Conservation (phyloP, 805 yeast species). For the Spathaspora girioi region DNA sequence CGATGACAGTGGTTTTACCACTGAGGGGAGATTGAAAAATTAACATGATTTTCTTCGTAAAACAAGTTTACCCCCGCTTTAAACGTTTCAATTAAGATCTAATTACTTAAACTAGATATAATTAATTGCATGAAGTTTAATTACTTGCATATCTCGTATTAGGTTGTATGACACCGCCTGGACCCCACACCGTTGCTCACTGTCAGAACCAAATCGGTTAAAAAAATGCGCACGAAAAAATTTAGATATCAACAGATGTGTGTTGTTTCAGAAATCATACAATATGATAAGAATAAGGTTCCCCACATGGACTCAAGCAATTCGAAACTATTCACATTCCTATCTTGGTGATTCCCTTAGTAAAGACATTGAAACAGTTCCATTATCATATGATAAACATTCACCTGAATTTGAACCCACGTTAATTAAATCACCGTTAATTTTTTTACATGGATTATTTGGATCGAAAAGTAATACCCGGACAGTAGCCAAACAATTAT, state of each 20-base stretch:
- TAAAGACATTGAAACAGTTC: conserved; percentile 47
- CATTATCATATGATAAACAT: conserved; percentile 51
- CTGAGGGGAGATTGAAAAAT: background rate
- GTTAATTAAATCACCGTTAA: conserved; percentile 51
- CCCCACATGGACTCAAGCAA: background rate
- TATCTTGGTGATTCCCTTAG: conserved; percentile 32
- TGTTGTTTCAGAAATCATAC: background rate
- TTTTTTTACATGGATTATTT: conserved; percentile 85
- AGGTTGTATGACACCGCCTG: no score
- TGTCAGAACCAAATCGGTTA: no score
- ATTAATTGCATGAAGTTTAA: no score
- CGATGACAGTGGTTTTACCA: background rate
- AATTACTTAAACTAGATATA: no score
- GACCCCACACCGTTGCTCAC: no score
- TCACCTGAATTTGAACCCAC: conserved; percentile 19
- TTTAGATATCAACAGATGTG: background rate
- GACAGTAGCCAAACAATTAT: conserved; percentile 63
- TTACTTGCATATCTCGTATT: no score
- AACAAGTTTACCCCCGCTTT: background rate
- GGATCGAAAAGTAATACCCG: conserved; percentile 83
- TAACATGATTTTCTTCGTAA: background rate
- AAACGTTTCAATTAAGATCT: background rate
- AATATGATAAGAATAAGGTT: background rate
- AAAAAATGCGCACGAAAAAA: background rate
- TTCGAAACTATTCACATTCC: conserved; percentile 5